Evolutionary conservation across 2,329 filamentous ascomycete species (phyloP), one percentile per base, ranked within the genome.

Genomic region (Penicillium sclerotiorum): DNA sequence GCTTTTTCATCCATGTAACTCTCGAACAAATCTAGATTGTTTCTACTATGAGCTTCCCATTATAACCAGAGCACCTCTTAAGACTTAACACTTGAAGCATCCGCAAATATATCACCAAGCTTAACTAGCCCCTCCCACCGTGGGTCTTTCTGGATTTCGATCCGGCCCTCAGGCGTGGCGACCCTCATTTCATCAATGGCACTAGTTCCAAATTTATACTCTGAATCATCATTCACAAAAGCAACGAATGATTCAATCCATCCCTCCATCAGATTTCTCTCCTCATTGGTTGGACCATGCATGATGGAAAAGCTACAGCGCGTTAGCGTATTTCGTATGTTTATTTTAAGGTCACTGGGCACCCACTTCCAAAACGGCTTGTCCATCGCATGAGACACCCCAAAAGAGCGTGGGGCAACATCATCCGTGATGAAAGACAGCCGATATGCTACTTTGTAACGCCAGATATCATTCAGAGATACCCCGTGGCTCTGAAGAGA

Each of bases 321-420:
- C 1, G 5, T 22, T 43, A 43, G 28, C 7, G 44, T 33, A 1
- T 18, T 2, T 27, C 5, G 8, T 18, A 12, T 13, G 9, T 13
- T 33, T 20, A 8, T 8, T 12, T 5, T 8, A 28, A 3, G 8
- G 4, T 18, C 8, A 27, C 13, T 22, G 4, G 13, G n/a, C 9
- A 62, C 69, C 62, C 47, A 75, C 71, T 75, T 76, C 73, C 73
- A 76, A 22, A 76, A 66, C 0, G 73, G 71, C 38, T 67, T 69
- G 30, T 76, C 73, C 73, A 74, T 75, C 4, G 70, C 69, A 53
- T 76, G 73, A 4, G 58, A 54, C 6, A 63, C 60, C 2, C 60
- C 59, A 36, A 58, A 62, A 4, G 58, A 53, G 0, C 63, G 60
- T 0, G 73, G 73, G 1, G 72, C 72, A 3, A 74, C 52, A 7